Conservation (phyloP, 2,329 filamentous ascomycete species). For the Onygena corvina region DNA sequence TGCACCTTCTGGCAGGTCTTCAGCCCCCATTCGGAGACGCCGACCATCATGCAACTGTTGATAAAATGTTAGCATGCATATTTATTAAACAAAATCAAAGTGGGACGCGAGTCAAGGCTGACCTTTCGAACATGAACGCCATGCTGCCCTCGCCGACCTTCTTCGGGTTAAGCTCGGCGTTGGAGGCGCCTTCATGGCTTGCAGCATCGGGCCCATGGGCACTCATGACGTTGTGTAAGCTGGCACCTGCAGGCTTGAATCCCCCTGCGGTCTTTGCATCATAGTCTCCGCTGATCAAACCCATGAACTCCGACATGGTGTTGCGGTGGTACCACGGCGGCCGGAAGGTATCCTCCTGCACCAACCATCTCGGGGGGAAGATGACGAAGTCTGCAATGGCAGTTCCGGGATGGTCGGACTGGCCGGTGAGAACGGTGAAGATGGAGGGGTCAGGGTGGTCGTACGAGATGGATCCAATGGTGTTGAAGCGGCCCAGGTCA, state of each 20-base stretch:
- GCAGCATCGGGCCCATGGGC: conserved; percentile 50
- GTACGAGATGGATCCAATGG: conserved; percentile 58
- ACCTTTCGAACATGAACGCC: conserved; percentile 54
- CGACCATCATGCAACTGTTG: conserved; percentile 51
- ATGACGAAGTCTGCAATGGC: conserved; percentile 55
- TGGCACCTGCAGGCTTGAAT: conserved; percentile 50
- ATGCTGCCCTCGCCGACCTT: conserved; percentile 50
- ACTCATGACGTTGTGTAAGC: conserved; percentile 60
- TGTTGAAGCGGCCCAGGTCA: conserved; percentile 64
- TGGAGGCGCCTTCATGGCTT: conserved; percentile 45
- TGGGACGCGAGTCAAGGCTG: conserved; percentile 4
- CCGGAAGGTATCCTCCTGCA: conserved; percentile 48
- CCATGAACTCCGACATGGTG: conserved; percentile 56
- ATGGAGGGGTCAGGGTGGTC: conserved; percentile 71
- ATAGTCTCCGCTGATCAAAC: conserved; percentile 49
- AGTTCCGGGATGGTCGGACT: conserved; percentile 46
- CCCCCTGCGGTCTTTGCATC: conserved; percentile 47
- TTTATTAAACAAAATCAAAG: not conserved
- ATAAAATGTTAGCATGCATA: not conserved
- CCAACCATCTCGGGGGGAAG: conserved; percentile 53
- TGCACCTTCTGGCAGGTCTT: conserved; percentile 60
- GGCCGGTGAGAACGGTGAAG: conserved; percentile 55
- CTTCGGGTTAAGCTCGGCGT: conserved; percentile 42
- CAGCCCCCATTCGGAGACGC: conserved; percentile 60
- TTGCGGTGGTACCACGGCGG: conserved; percentile 55